Base-by-base conservation (phyloP, 2,329 filamentous ascomycete species). In the Botrytis byssoidea region DNA sequence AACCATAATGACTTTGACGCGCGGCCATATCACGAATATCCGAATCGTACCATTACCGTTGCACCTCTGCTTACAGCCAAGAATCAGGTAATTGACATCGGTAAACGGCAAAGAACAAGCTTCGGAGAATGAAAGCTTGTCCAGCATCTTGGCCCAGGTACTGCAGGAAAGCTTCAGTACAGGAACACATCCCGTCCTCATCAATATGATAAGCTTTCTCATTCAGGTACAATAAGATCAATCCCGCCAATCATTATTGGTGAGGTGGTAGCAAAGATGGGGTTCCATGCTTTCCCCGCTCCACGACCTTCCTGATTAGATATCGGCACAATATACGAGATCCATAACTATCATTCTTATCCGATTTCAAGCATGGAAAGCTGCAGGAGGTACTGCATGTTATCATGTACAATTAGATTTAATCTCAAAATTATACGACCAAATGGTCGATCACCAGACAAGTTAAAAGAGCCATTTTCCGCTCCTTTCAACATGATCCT, bases 271-370 rank as follows among this genome's bases (percentile, higher is more conserved):
- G 3, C 29, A 42, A 32, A 70, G 51, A 70, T 60, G 51, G 37
- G 25, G 25, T 20, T 25, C 70, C 18, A 16, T 57, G 29, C 32
- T 44, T n/a, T 42, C 29, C 37, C 70, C 12, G n/a, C n/a, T 66
- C 35, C 44, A 51, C 59, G 35, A 66, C 70, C 70, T 72, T 72
- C 70, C 70, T 42, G 42, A 66, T 65, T 66, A 66, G 70, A 32
- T 22, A 22, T n/a, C 12, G 22, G 35, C 12, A n/a, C 46, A 22
- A 66, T 42, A 51, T 57, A 42, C 51, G 44, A 42, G 57, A 66
- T 66, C 70, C 44, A 66, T 66, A 35, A 12, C n/a, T 72, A 67
- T 67, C 60, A 57, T 57, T 51, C 29, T 20, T 71, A 71, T 64
- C 57, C 69, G 32, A 35, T 46, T 40, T 51, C 42, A 20, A 37